Evolutionary conservation across 139 green algal genomes (phyloP).

Genomic region (Volvox reticuliferus): DNA sequence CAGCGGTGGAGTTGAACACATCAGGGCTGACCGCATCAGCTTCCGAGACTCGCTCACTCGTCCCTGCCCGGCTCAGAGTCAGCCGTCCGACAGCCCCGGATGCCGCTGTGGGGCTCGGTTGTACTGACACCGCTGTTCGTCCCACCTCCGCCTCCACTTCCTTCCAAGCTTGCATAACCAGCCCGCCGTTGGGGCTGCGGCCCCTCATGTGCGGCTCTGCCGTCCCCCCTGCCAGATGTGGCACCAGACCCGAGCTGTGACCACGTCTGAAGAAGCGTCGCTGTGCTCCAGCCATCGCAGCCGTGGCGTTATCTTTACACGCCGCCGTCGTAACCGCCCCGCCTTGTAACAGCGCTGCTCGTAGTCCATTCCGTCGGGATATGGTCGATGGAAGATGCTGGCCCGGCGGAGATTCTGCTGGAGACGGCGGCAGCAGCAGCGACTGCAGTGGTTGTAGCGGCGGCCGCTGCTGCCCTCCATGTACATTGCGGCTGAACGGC

Average conservation of each 20-base stretch:
- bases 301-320: background rate
- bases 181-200: background rate
- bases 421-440: too few species aligned
- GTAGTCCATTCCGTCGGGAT: background rate
- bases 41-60: background rate
- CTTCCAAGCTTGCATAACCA: background rate
- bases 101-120: background rate
- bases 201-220: background rate
- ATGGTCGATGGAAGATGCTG: too few species aligned
- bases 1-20: too few species aligned
- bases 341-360: background rate
- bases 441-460: too few species aligned
- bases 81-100: too few species aligned
- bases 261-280: background rate
- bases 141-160: background rate
- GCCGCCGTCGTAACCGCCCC: background rate
- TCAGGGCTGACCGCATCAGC: too few species aligned
- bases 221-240: background rate
- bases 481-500: too few species aligned
- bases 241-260: too few species aligned
- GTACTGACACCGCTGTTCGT: too few species aligned
- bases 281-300: background rate
- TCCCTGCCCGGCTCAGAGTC: background rate
- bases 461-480: too few species aligned
- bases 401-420: too few species aligned